phyloP scores from a whole-genome alignment of 129 eudicot species.

The Helianthus tuberosus region DNA sequence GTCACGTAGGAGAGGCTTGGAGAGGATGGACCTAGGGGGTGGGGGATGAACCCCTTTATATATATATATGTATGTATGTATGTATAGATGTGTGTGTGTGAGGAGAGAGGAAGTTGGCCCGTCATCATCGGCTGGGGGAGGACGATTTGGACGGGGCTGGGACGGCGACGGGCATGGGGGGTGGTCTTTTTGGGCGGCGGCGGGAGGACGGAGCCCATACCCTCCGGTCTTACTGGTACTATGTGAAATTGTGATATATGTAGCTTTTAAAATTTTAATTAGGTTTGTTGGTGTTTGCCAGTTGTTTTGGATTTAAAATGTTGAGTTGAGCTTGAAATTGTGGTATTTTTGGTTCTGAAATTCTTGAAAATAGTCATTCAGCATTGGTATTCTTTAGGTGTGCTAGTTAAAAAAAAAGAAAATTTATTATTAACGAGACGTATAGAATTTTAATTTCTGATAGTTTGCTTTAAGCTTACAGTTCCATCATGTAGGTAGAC shows the following conservation, averaged over 20 bases:
- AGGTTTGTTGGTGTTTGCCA: background rate
- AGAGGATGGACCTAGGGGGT: no score
- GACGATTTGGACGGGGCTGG: no score
- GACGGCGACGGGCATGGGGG: no score
- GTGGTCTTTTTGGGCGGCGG: no score
- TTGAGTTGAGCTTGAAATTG: background rate
- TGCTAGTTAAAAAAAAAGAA: background rate
- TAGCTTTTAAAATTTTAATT: background rate
- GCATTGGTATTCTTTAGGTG: background rate
- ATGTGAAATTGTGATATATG: background rate
- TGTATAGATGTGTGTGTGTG: no score
- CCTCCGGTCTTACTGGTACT: no score
- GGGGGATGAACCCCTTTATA: no score
- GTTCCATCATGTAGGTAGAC: background rate
- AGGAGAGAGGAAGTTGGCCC: no score
- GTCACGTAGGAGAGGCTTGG: no score
- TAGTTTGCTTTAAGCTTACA: slow-evolving; percentile 1
- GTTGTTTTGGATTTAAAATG: background rate
- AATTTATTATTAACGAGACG: background rate
- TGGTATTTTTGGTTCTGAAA: background rate
- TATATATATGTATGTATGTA: no score
- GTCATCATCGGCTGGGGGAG: no score
- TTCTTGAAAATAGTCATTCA: background rate
- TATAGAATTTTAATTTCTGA: background rate
- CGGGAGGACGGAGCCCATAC: no score